Evolutionary conservation across 2,329 filamentous ascomycete species (phyloP), one percentile per base, ranked within the genome.

Genomic region (Thelonectria olida): DNA sequence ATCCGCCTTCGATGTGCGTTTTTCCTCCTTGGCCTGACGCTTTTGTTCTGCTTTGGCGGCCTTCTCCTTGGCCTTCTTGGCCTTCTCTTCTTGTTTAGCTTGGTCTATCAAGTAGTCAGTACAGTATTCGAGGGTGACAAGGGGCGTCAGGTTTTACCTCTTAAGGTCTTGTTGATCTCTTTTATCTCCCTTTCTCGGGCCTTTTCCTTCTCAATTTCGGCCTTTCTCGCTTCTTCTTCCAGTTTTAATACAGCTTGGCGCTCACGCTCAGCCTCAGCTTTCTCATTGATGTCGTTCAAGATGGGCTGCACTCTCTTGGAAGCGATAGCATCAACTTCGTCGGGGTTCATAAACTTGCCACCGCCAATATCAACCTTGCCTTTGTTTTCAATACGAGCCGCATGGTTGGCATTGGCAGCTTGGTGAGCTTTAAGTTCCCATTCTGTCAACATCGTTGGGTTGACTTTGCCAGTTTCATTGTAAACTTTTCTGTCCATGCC

Each of bases 401-500:
- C 86, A 41, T 86, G 87, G 34, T 90, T 88, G 10, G 85, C 82
- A 67, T 90, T 84, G 4, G 92, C 92, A 20, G 88, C 85, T 51
- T 88, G 85, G 36, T 89, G 85, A 7, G 93, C 92, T 74, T 91
- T 92, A 51, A 87, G 79, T 69, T 96, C 92, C 92, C 93, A 96
- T 53, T 93, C 88, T 23, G 86, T 89, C 67, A 90, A 81, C 70
- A 90, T 86, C 1, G 88, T 84, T 12, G 90, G 87, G 1, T 88
- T 87, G 25, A 91, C 84, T 73, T 90, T 89, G 58, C 93, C 93
- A 1, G 91, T 95, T 54, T 95, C 86, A 13, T 86, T 83, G 67
- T 89, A 92, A 12, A 97, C 86, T 70, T 88, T 89, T 74, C 94
- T 88, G 62, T 98, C 95, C 82, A 97, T 93, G 39, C 85, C 86